These are phyloP conservation scores for Talinum fruticosum DNA, from an alignment of 148 eudicot species.

Conservation along the genomic window DNA sequence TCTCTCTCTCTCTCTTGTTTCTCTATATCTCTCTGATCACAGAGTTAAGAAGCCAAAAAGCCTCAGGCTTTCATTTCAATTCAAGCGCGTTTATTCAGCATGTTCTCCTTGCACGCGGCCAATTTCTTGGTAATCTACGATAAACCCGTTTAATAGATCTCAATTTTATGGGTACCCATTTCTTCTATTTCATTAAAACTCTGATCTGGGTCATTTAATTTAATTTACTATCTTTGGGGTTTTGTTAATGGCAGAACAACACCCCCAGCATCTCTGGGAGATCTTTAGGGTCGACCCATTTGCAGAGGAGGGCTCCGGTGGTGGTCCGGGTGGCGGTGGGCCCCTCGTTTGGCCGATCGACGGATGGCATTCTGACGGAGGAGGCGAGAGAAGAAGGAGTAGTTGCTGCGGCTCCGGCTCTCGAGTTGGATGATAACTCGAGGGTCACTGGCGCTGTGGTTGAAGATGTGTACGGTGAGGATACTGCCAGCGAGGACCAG, in stretches of 20 bases:
- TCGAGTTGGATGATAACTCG: slow-evolving; percentile 39
- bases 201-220: not conserved
- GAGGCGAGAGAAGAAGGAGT: slow-evolving; percentile 33
- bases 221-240: not conserved
- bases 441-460: slow-evolving; percentile 55
- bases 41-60: not conserved
- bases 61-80: not conserved
- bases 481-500: slow-evolving; percentile 83
- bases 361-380: slow-evolving; percentile 63
- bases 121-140: slow-evolving; percentile 47
- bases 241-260: slow-evolving; percentile 45
- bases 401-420: slow-evolving; percentile 16
- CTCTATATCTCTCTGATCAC: not conserved
- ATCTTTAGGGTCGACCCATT: slow-evolving; percentile 39
- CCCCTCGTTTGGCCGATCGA: slow-evolving; percentile 46
- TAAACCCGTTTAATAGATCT: slow-evolving; percentile 29
- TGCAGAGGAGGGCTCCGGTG: slow-evolving; percentile 30
- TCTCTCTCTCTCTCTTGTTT: not conserved
- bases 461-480: slow-evolving; percentile 85
- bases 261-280: slow-evolving; percentile 48
- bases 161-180: slow-evolving; percentile 16
- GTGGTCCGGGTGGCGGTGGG: slow-evolving; percentile 57
- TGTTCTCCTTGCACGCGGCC: slow-evolving; percentile 61
- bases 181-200: not conserved
- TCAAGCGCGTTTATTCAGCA: slow-evolving; percentile 24